These are phyloP conservation scores for Cenchrus purpureus DNA, from an alignment of 176 grass and related monocot genomes.

Conservation along the genomic window DNA sequence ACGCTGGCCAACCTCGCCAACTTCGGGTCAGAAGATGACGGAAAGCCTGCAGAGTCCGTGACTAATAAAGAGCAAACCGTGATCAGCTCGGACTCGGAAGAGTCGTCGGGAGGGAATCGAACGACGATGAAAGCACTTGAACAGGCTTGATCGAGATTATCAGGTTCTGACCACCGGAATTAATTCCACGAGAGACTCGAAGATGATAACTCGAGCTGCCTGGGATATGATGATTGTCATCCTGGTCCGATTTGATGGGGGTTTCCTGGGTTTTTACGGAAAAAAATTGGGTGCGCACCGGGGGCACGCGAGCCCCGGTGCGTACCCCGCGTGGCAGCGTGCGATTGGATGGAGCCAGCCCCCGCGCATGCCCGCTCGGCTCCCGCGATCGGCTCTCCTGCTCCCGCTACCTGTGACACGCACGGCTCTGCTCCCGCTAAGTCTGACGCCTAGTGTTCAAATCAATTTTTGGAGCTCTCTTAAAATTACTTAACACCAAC, in stretches of 20 bases:
- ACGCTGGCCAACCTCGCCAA: slow-evolving; percentile 47
- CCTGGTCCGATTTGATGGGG: slow-evolving; percentile 1
- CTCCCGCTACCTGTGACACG: no score
- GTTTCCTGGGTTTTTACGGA: no score
- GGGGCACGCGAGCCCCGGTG: no score
- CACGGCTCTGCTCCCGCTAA: no score
- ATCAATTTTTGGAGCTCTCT: no score
- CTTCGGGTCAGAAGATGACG: slow-evolving; percentile 49
- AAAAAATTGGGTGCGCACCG: no score
- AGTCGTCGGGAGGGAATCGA: background rate
- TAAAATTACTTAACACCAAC: no score
- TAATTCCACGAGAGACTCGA: background rate
- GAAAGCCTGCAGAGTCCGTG: slow-evolving; percentile 28
- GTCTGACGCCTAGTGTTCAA: no score
- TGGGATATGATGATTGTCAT: background rate
- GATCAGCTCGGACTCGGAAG: background rate
- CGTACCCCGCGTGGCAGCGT: no score
- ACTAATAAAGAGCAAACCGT: slow-evolving; percentile 31
- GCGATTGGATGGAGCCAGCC: no score
- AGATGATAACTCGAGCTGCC: background rate
- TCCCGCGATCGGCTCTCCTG: no score
- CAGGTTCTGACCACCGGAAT: background rate
- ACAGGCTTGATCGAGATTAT: slow-evolving; percentile 21
- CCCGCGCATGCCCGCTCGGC: no score
- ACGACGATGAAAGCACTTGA: slow-evolving; percentile 22